A percentile compares a stretch with the other conserved stretches of the same genome.
These are phyloP conservation scores for Diphasiastrum complanatum DNA, from an alignment of 83 land plant species.

Conservation along the genomic window DNA sequence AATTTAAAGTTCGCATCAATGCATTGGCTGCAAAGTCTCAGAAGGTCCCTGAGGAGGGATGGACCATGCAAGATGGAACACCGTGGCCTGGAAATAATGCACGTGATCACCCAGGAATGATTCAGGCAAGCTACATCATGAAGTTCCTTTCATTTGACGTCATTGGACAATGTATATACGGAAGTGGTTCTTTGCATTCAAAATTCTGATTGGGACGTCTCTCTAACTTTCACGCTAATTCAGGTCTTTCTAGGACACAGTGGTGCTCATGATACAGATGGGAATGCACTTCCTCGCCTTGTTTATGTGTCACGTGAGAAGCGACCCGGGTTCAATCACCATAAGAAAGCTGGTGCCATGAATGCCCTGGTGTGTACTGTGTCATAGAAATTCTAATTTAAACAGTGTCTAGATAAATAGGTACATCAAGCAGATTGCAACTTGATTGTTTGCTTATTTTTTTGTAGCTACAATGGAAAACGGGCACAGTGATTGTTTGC, in stretches of 20 bases:
- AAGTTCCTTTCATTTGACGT: background rate
- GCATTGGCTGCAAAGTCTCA: slow-evolving; percentile 75
- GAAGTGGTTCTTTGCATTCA: background rate
- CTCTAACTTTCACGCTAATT: background rate
- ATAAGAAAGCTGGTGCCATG: slow-evolving; percentile 88
- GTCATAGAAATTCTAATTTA: no score
- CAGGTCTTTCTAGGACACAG: slow-evolving; percentile 77
- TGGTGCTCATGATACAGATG: slow-evolving; percentile 44
- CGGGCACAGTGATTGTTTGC: no score
- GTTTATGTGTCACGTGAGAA: slow-evolving; percentile 34
- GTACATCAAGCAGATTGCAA: no score
- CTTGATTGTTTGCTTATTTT: no score
- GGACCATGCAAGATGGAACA: no score
- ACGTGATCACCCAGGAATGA: slow-evolving; percentile 83
- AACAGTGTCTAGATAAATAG: no score
- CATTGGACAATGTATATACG: background rate
- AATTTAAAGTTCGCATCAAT: slow-evolving; percentile 72
- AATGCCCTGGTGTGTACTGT: slow-evolving; percentile 88
- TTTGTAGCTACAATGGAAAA: no score
- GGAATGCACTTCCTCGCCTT: slow-evolving; percentile 48
- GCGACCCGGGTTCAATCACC: slow-evolving; percentile 77
- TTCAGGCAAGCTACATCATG: slow-evolving; percentile 42
- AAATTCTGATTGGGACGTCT: background rate
- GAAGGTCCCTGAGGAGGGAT: no score
- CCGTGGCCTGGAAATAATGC: slow-evolving; percentile 52